A percentile compares a stretch with the other conserved stretches of the same genome.
Conservation (phyloP, 352 stramenopile species). For the Nothophytophthora sp. region DNA sequence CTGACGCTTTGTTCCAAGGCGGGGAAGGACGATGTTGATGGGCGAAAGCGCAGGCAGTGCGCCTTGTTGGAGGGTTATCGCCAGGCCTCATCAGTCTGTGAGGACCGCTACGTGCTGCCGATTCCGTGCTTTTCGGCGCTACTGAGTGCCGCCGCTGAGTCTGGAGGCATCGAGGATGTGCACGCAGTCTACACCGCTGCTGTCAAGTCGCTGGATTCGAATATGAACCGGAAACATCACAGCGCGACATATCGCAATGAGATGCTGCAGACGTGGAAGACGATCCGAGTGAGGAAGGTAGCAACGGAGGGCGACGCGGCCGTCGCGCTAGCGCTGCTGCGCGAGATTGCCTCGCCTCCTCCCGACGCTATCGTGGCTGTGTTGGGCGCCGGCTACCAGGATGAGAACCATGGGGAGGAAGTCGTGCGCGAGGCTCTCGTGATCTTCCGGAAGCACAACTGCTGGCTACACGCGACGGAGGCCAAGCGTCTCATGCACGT, state of each 20-base stretch:
- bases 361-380: slow-evolving; percentile 2
- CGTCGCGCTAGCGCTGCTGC: neutral
- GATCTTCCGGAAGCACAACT: neutral
- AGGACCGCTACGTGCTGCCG: slow-evolving; percentile 44
- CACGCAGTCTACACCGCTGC: slow-evolving; percentile 41
- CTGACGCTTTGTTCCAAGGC: slow-evolving; percentile 21
- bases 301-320: neutral
- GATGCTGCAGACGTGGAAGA: slow-evolving; percentile 21
- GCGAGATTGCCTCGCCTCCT: neutral
- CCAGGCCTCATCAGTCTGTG: slow-evolving; percentile 11
- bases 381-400: neutral
- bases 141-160: slow-evolving; percentile 34
- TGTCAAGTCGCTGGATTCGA: slow-evolving; percentile 15
- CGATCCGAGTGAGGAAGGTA: slow-evolving; percentile 13
- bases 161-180: slow-evolving; percentile 32
- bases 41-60: slow-evolving; percentile 13
- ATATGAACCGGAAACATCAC: slow-evolving; percentile 21
- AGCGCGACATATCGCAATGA: slow-evolving; percentile 13
- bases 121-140: slow-evolving; percentile 38
- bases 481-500: neutral
- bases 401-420: neutral
- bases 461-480: neutral
- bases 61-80: slow-evolving; percentile 23
- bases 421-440: neutral
- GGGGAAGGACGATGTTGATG: slow-evolving; percentile 13